phyloP scores from a whole-genome alignment of 129 eudicot species.

The Escallonia herrerae region DNA sequence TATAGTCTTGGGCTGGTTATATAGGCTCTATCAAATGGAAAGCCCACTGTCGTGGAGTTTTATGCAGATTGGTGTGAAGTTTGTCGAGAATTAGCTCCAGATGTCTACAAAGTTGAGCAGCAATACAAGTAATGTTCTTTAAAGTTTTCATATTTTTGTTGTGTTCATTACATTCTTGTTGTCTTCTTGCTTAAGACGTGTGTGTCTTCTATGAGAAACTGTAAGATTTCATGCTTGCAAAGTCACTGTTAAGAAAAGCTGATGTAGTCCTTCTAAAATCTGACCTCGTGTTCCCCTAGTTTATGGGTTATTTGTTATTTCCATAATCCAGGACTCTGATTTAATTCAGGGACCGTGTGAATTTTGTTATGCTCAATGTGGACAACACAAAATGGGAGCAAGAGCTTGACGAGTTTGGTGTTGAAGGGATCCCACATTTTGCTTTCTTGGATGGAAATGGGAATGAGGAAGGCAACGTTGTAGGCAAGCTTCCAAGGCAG shows the following conservation, averaged over 20 bases:
- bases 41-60: conserved; percentile 98
- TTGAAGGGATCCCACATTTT: conserved; percentile 98
- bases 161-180: conserved; percentile 1
- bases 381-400: conserved; percentile 99
- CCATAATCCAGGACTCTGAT: too few relatives aligned
- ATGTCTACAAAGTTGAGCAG: conserved; percentile 93
- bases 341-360: conserved; percentile 68
- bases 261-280: not conserved
- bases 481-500: conserved; percentile 80
- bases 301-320: not conserved
- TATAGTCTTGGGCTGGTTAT: conserved; percentile 4
- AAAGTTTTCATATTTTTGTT: not conserved
- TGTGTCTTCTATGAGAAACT: too few relatives aligned
- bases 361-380: conserved; percentile 93
- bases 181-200: not conserved
- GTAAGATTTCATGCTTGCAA: too few relatives aligned
- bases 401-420: conserved; percentile 97
- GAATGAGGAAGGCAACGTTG: conserved; percentile 92
- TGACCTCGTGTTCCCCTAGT: not conserved
- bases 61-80: conserved; percentile 99
- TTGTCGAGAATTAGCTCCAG: conserved; percentile 97
- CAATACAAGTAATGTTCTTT: conserved; percentile 58
- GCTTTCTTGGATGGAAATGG: conserved; percentile 88
- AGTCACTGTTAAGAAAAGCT: too few relatives aligned
- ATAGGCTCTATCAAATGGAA: conserved; percentile 91